Base-by-base conservation (phyloP, 306 rosid species). In the Prunus dulcis region DNA sequence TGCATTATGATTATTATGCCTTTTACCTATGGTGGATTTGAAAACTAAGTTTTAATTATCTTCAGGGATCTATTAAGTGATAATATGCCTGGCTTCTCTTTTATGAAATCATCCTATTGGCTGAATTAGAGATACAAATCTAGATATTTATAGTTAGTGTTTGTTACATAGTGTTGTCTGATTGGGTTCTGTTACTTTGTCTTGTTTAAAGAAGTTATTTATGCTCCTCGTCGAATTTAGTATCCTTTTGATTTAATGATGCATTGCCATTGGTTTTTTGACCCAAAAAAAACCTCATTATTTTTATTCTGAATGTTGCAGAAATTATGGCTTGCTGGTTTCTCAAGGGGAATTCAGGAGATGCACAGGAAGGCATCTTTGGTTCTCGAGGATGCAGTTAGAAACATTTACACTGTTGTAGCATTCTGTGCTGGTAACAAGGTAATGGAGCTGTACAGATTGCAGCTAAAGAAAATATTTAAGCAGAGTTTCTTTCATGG, bases 311-410 rank as follows among this genome's bases (percentile, higher is more conserved):
- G 34, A 83, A 85, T 71, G 61, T 83, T 79, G 86, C 92, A 96
- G 99, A 96, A 92, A 86, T 78, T 96, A 76, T 96, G 99, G 99
- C 98, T 96, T 77, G 98, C 96, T 82, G 99, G 99, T 70, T 96
- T 96, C 86, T 96, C 99, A 19, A 91, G 96, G 86, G 99, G 99
- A 53, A 96, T 96, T 73, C 99, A 96, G 91, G 99, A 96, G 91
- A 96, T 96, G 99, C 99, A 96, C 84, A 81, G 96, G 82, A 96
- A 92, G 80, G 99, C 99, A 67, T 96, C 99, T 78, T 88, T 96
- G 90, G 99, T 96, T 87, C 99, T 96, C 43, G 99, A 96, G 85
- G 99, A 96, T 78, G 97, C 99, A 63, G 99, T 96, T 79, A 83
- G 99, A 88, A 96, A 96, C 82, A 96, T 96, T 64, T 96, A 96